Conservation (phyloP, 2,329 filamentous ascomycete species). For the Bipolaris gigantea region DNA sequence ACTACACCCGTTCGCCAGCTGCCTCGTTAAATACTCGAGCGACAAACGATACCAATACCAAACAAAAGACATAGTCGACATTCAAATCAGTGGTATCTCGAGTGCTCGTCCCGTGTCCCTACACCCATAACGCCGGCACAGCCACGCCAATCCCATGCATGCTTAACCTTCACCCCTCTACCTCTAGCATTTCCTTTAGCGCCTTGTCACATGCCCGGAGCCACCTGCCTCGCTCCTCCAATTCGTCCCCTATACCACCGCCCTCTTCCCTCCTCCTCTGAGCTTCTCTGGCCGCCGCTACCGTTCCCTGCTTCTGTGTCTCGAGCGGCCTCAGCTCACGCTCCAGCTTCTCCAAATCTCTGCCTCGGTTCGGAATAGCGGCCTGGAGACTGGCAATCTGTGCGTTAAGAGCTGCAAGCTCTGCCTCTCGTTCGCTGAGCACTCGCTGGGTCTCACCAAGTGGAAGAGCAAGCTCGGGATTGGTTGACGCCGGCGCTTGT, state of each 20-base stretch:
- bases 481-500: constrained; percentile 39
- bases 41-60: neutral
- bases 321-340: constrained; percentile 71
- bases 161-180: constrained; percentile 40
- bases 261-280: constrained; percentile 66
- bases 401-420: constrained; percentile 47
- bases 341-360: constrained; percentile 67
- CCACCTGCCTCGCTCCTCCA: constrained; percentile 77
- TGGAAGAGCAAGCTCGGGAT: constrained; percentile 49
- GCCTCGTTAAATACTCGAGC: neutral
- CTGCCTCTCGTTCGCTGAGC: constrained; percentile 46
- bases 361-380: constrained; percentile 65
- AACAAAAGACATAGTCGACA: neutral
- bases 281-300: constrained; percentile 70
- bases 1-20: neutral
- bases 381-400: constrained; percentile 57
- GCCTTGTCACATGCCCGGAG: constrained; percentile 68
- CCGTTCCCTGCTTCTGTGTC: constrained; percentile 65
- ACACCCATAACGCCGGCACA: constrained; percentile 12
- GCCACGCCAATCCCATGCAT: neutral
- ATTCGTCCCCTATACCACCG: constrained; percentile 68
- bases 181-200: constrained; percentile 65
- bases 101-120: constrained; percentile 1
- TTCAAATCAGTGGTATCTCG: constrained; percentile 17
- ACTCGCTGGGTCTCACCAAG: constrained; percentile 49